phyloP scores from a whole-genome alignment of 768 basidiomycete species.

The Neoboletus subvelutipes region DNA sequence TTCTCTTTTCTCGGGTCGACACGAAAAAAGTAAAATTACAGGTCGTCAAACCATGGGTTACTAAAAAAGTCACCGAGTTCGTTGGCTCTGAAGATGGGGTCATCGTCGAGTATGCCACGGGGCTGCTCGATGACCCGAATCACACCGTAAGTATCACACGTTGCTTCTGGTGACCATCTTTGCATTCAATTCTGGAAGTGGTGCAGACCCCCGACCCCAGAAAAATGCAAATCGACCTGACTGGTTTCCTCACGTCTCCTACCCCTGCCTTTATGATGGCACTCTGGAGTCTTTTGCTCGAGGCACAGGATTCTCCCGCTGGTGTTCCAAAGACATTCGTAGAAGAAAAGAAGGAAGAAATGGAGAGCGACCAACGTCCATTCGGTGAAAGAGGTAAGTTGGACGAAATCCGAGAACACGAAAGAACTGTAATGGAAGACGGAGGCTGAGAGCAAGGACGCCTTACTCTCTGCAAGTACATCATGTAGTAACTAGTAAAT shows the following conservation, averaged over 20 bases:
- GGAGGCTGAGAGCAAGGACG: no score
- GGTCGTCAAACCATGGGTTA: slow-evolving; percentile 94
- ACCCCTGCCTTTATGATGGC: slow-evolving; percentile 85
- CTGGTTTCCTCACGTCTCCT: slow-evolving; percentile 87
- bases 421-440: slow-evolving; percentile 35
- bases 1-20: slow-evolving; percentile 60
- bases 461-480: no score
- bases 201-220: slow-evolving; percentile 82
- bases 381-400: no score
- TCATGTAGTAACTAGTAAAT: no score
- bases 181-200: background rate
- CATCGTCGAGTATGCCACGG: slow-evolving; percentile 94
- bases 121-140: slow-evolving; percentile 82
- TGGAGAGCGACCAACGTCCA: no score
- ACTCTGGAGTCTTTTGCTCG: slow-evolving; percentile 89
- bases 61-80: slow-evolving; percentile 86
- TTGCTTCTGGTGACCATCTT: no score
- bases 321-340: no score
- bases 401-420: slow-evolving; percentile 65
- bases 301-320: slow-evolving; percentile 85
- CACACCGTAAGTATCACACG: slow-evolving; percentile 59
- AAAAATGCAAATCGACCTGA: slow-evolving; percentile 94
- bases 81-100: slow-evolving; percentile 97
- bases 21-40: slow-evolving; percentile 92
- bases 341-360: no score